phyloP scores from a whole-genome alignment of 305 asterid genomes.

The Ajuga reptans region DNA sequence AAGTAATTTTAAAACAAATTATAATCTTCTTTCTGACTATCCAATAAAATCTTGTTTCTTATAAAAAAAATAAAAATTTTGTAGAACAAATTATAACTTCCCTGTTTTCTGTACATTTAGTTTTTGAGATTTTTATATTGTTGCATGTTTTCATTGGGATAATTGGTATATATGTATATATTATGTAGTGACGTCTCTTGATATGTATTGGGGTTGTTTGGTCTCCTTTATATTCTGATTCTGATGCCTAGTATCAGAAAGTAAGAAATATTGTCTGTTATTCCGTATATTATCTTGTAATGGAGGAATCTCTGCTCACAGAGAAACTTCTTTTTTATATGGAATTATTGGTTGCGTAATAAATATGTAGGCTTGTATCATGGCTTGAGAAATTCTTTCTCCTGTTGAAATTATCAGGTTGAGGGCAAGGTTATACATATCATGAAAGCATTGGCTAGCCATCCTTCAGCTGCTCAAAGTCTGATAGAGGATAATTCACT shows the following conservation, averaged over 20 bases:
- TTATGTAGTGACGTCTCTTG: not conserved
- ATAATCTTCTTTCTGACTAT: no score
- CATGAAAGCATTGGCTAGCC: conserved; percentile 92
- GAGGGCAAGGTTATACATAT: conserved; percentile 97
- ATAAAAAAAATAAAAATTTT: no score
- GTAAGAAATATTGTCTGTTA: not conserved
- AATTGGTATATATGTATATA: not conserved
- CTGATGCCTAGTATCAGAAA: conserved; percentile 11
- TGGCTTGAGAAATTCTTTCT: conserved; percentile 9
- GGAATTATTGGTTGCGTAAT: conserved; percentile 9
- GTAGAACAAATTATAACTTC: not conserved
- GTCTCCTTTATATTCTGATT: not conserved
- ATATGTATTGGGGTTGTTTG: not conserved
- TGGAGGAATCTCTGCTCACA: conserved; percentile 14
- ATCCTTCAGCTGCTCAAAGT: conserved; percentile 90
- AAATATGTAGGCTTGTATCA: conserved; percentile 2
- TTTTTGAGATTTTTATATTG: not conserved
- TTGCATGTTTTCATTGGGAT: not conserved
- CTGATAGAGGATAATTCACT: conserved; percentile 90
- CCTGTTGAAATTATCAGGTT: conserved; percentile 40
- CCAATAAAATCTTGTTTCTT: no score
- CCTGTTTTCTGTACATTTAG: not conserved
- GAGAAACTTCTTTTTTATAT: not conserved
- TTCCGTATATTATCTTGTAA: not conserved
- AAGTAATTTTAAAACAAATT: no score